Evolutionary conservation across 805 yeast genomes (phyloP).

Genomic region (Alloascoidea hylecoeti): DNA sequence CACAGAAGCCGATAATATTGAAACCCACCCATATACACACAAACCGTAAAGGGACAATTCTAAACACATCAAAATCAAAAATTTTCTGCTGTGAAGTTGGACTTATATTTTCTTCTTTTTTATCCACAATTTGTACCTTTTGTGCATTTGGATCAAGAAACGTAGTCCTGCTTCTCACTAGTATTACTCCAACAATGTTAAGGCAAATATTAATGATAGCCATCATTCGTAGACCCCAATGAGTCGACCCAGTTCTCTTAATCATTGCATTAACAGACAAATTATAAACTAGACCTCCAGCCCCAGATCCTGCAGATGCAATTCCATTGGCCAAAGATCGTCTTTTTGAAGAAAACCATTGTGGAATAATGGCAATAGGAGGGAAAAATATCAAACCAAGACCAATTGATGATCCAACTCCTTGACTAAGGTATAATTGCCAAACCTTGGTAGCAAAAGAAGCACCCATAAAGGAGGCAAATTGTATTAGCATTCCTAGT

Average conservation of each 20-base stretch:
- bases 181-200: slow-evolving; percentile 21
- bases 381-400: slow-evolving; percentile 11
- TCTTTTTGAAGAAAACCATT: slow-evolving; percentile 23
- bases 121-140: too few relatives aligned
- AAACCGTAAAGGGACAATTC: slow-evolving; percentile 17
- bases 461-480: slow-evolving; percentile 48
- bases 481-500: neutral
- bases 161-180: too few relatives aligned
- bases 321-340: slow-evolving; percentile 27
- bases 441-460: slow-evolving; percentile 43
- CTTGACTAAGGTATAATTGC: slow-evolving; percentile 60
- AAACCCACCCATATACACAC: slow-evolving; percentile 21
- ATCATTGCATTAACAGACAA: slow-evolving; percentile 22
- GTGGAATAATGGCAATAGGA: slow-evolving; percentile 24
- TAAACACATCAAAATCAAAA: slow-evolving; percentile 18
- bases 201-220: slow-evolving; percentile 25
- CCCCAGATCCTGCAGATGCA: slow-evolving; percentile 25
- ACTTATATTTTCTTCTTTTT: too few relatives aligned
- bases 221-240: slow-evolving; percentile 22
- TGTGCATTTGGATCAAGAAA: slow-evolving; percentile 12
- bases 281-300: slow-evolving; percentile 27
- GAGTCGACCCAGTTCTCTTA: slow-evolving; percentile 14
- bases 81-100: slow-evolving; percentile 21
- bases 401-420: slow-evolving; percentile 45
- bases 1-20: neutral